Base-by-base conservation (phyloP, 495 filamentous ascomycete genomes). In the Hypoxylon intermedium region DNA sequence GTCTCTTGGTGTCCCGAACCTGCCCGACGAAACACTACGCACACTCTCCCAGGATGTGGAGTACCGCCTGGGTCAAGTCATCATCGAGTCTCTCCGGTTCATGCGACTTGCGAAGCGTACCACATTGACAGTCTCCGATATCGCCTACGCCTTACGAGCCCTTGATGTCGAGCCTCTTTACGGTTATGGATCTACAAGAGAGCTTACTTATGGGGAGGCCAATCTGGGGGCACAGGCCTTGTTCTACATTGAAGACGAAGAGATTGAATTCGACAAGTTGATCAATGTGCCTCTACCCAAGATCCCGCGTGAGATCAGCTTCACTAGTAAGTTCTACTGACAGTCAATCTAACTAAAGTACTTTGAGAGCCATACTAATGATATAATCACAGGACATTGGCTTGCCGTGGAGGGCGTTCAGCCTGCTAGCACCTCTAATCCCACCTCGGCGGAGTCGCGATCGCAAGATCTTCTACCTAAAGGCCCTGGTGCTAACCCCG, bases 191-290 rank as follows among this genome's bases (percentile, higher is more conserved):
- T 89, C 92, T 12, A 89, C 87, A 1, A 82, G 93, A 9, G 90
- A 92, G 1, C 75, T 98, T 58, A 83, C 87, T 31, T 98, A 93
- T 67, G 95, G 95, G 20, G 94, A 98, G 75, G 94, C 94, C 2
- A 93, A 89, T 11, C 78, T 98, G 28, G 94, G 94, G 0, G 91
- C 93, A 6, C 93, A 98, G 72, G 92, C 93, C 33, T 79, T 98
- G 11, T 98, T 90, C 79, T 98, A 98, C 67, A 89, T 98, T 23
- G 95, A 98, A 70, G 94, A 98, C 75, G 94, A 98, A 67, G 94
- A 98, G 77, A 87, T 97, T 23, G 94, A 98, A 70, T 97, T 98
- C 69, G 94, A 98, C 76, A 97, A 97, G 76, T 75, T 98, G 61
- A 98, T 98, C 71, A 98, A 98, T 77, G 89, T 89, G 34, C 91